Evolutionary conservation across 345 rosid genomes (phyloP).

Genomic region (Rhodamnia argentea): DNA sequence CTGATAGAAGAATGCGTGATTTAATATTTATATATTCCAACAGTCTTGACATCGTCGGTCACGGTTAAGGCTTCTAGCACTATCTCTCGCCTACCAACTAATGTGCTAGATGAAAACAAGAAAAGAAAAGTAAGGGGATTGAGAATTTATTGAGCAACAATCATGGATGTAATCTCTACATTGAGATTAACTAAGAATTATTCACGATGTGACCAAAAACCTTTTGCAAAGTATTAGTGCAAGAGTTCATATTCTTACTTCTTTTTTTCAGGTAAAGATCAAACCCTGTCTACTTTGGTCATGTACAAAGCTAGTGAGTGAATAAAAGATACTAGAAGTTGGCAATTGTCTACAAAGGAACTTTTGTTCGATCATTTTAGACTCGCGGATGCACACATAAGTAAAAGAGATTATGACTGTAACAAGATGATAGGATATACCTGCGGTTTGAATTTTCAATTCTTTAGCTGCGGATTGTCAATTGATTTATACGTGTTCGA

Average conservation of each 20-base stretch:
- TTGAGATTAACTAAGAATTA: neutral
- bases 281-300: neutral
- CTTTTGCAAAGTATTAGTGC: neutral
- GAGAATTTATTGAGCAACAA: neutral
- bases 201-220: neutral
- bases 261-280: neutral
- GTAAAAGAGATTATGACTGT: neutral
- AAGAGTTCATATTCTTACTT: neutral
- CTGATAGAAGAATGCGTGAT: too few species aligned
- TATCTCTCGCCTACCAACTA: neutral
- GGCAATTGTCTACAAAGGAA: neutral
- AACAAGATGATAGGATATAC: neutral
- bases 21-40: too few species aligned
- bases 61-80: neutral
- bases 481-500: neutral
- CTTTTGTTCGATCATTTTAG: neutral
- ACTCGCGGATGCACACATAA: neutral
- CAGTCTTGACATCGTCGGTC: neutral
- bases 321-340: neutral
- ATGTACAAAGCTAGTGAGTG: neutral
- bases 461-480: neutral
- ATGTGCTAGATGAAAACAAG: neutral
- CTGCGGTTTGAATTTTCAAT: neutral
- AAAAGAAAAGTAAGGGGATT: neutral
- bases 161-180: too few species aligned